These are phyloP conservation scores for Aspergillus homomorphus DNA, from an alignment of 495 filamentous ascomycete genomes.

Conservation along the genomic window DNA sequence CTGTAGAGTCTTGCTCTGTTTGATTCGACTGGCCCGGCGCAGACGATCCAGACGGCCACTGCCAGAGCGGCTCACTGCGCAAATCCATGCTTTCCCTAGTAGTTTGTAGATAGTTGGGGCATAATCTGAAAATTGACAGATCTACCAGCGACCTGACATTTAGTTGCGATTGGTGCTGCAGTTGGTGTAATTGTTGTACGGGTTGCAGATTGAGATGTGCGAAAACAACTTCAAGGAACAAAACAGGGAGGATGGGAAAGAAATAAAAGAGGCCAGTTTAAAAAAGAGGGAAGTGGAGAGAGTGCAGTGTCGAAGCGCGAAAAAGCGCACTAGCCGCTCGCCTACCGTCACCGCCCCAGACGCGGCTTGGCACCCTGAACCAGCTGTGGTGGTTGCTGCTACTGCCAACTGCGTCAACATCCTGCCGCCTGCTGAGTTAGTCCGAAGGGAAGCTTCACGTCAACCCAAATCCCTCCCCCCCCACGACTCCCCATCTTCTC, in stretches of 20 bases:
- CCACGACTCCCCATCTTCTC: slow-evolving; percentile 7
- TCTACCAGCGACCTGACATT: slow-evolving; percentile 13
- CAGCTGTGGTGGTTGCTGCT: not conserved
- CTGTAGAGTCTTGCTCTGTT: slow-evolving; percentile 13
- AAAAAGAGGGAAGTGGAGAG: slow-evolving; percentile 17
- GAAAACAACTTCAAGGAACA: slow-evolving; percentile 1
- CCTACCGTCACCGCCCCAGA: slow-evolving; percentile 27
- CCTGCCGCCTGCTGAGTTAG: slow-evolving; percentile 23
- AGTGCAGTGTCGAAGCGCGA: not conserved
- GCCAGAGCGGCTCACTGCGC: slow-evolving; percentile 23
- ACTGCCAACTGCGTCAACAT: slow-evolving; percentile 40
- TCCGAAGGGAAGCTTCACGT: slow-evolving; percentile 20
- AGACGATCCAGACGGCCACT: slow-evolving; percentile 19
- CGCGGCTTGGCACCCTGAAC: slow-evolving; percentile 22
- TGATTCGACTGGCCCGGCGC: slow-evolving; percentile 11
- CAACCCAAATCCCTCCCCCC: slow-evolving; percentile 6
- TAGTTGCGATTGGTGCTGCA: not conserved
- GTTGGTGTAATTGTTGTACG: not conserved
- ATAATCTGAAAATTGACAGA: slow-evolving; percentile 14
- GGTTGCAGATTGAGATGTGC: not conserved
- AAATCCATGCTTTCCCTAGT: slow-evolving; percentile 18
- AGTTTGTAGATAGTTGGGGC: slow-evolving; percentile 8
- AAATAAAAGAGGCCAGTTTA: slow-evolving; percentile 12
- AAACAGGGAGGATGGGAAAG: slow-evolving; percentile 16
- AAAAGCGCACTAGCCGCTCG: slow-evolving; percentile 20